Evolutionary conservation across 2,329 filamentous ascomycete species (phyloP), one percentile per base, ranked within the genome.

Genomic region (Emmonsiellopsis sp.): DNA sequence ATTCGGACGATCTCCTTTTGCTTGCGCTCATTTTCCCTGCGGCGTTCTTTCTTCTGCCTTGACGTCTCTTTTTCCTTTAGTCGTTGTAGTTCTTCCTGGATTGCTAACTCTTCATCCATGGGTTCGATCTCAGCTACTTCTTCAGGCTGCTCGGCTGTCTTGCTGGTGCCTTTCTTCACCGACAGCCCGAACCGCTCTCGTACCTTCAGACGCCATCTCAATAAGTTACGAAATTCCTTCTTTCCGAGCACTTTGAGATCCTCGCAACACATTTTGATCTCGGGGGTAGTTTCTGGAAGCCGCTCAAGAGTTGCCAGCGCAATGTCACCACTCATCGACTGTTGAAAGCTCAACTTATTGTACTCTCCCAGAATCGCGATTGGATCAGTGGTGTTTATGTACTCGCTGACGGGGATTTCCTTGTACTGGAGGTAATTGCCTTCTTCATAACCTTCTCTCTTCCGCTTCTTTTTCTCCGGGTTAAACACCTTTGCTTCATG

Each of bases 401-500:
- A 98, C 53, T 96, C 89, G 67, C 85, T 93, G 0, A 91, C 92
- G 0, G 89, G 76, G 2, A 87, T 81, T 65, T 95, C 89, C 68
- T 96, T 95, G 76, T 87, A 95, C 63, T 95, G 89, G 4, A 84
- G 92, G 70, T 86, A 95, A 60, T 98, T 90, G 37, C 89, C 92
- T 70, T 98, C 93, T 61, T 97, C 92, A 61, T 98, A 98, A 78
- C 93, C 93, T 44, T 95, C 92, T 76, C 93, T 80, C 81, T 96
- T 97, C 55, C 93, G 79, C 82, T 96, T 98, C 79, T 97, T 98
- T 66, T 89, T 79, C 67, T 98, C 93, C 0, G 93, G 93, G 60
- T 98, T 96, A 77, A 92, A 98, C 2, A 98, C 93, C 69, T 95
- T 95, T 40, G 93, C 93, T 69, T 98, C 93, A 62, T 97, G 94